Evolutionary conservation across 768 basidiomycete species (phyloP), one percentile per base, ranked within the genome.

Genomic region (Tulasnella sp.): DNA sequence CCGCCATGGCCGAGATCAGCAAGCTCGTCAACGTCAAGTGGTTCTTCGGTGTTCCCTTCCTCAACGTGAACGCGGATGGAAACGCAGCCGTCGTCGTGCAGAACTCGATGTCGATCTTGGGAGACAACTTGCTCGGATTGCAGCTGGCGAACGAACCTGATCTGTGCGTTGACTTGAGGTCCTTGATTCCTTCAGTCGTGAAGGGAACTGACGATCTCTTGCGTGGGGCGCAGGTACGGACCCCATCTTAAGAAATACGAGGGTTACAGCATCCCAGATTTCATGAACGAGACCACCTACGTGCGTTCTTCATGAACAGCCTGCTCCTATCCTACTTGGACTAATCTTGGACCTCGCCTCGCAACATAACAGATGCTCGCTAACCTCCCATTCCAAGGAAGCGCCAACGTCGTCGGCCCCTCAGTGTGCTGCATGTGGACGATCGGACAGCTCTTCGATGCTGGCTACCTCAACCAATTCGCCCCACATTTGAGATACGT

Each of bases 41-140:
- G 93, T 92, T 89, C 83, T 85, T 86, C 80, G 86, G 86, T 16
- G 80, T 86, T 31, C 83, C 86, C 1, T 81, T 81, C 72, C 21
- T 72, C 8, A 48, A 81, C 40, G 8, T 48, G 4, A 56, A 79
- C 48, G 34, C 78, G 14, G 78, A 79, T 52, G 79, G 42, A 48
- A 81, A 81, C 56, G 79, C 74, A 18, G 75, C 52, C 46, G 10
- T 46, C 10, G 71, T 81, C 31, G 31, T 76, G 21, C 34, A 31
- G n/a, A 85, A 88, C 58, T 90, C 89, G 7, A 88, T 92, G 83
- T 81, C 84, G 21, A 91, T 93, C 80, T 86, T 94, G 1, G 93
- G 93, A 1, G 85, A 88, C 75, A 87, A 89, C 80, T 85, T 94
- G 38, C 83, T 92, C n/a, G 93, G 92, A 0, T 84, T 93, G 14